Evolutionary conservation across 306 rosid genomes (phyloP).

Genomic region (Dalbergia cochinchinensis): DNA sequence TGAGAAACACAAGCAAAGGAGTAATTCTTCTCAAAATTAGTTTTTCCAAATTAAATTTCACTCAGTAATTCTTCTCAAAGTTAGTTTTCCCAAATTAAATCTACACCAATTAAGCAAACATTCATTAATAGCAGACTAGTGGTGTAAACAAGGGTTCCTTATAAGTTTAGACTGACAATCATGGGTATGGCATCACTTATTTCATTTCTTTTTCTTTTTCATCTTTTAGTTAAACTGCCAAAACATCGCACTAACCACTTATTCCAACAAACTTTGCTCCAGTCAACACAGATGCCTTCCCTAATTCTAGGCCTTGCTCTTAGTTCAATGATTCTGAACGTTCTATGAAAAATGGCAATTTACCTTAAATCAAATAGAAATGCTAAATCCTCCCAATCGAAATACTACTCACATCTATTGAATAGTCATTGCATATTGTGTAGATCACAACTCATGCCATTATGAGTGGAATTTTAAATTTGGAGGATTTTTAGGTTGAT

Average conservation of each 20-base stretch:
- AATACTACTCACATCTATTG: too few relatives aligned
- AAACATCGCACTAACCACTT: neutral
- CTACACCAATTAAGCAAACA: conserved; percentile 24
- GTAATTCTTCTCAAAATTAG: neutral
- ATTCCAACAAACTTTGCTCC: neutral
- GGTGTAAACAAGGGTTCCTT: conserved; percentile 4
- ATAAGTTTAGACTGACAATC: neutral
- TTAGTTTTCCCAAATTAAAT: neutral
- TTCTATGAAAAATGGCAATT: neutral
- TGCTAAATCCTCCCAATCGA: too few relatives aligned
- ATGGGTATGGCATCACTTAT: neutral
- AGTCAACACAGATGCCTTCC: neutral
- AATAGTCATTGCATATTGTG: too few relatives aligned
- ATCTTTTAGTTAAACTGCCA: neutral
- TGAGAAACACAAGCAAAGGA: conserved; percentile 13
- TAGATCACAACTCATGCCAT: too few relatives aligned
- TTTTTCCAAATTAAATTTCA: conserved; percentile 4
- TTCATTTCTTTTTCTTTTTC: neutral
- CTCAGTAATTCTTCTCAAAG: neutral
- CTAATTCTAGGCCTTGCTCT: conserved; percentile 11
- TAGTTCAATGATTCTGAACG: neutral
- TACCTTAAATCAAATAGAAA: neutral
- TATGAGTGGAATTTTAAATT: too few relatives aligned
- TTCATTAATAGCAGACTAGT: conserved; percentile 3
- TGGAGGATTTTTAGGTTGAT: too few relatives aligned